Evolutionary conservation across 768 basidiomycete species (phyloP).

Genomic region (Glaciozyma martinii): DNA sequence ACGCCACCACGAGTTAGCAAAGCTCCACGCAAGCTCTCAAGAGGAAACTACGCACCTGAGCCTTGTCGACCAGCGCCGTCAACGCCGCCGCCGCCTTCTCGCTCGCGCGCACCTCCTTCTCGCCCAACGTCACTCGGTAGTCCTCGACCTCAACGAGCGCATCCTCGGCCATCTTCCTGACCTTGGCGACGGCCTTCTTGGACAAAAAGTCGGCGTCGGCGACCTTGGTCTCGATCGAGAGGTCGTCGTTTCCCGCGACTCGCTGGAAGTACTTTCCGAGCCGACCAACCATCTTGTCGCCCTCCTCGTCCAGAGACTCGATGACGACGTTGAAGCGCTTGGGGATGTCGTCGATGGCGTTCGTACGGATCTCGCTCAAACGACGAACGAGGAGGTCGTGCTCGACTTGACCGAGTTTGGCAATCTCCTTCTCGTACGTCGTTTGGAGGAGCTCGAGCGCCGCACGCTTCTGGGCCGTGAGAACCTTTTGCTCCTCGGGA

Average conservation of each 20-base stretch:
- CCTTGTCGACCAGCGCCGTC: conserved; percentile 23
- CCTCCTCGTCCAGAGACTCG: conserved; percentile 28
- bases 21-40: too few species aligned
- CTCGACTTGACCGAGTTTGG: conserved; percentile 29
- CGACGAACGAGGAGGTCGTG: conserved; percentile 26
- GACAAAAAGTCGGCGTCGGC: conserved; percentile 8
- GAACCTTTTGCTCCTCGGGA: conserved; percentile 12
- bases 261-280: conserved; percentile 28
- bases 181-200: conserved; percentile 16
- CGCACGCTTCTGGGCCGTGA: conserved; percentile 28
- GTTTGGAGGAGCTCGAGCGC: conserved; percentile 29
- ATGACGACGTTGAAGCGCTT: conserved; percentile 24
- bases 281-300: conserved; percentile 30
- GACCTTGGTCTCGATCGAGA: conserved; percentile 25
- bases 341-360: conserved; percentile 29
- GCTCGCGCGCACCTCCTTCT: conserved; percentile 22
- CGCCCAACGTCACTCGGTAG: conserved; percentile 10
- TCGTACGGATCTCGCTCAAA: conserved; percentile 22
- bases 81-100: conserved; percentile 23
- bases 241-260: conserved; percentile 17
- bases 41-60: conserved; percentile 12
- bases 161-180: conserved; percentile 7
- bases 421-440: conserved; percentile 32
- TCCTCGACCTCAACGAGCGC: conserved; percentile 21
- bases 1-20: neutral